Conservation (phyloP, 495 filamentous ascomycete genomes). For the Tetracladium setigerum region DNA sequence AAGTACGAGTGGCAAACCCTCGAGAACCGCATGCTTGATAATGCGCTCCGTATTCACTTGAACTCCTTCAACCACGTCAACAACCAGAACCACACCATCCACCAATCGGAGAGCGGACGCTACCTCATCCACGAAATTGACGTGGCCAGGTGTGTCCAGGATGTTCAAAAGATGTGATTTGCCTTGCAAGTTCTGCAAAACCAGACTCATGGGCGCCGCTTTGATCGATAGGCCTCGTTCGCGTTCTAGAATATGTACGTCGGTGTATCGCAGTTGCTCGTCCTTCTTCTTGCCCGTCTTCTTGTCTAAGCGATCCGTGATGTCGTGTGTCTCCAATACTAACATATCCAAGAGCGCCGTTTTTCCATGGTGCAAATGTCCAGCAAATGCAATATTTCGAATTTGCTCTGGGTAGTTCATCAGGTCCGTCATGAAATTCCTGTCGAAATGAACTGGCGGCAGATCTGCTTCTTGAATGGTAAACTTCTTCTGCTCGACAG, state of each 20-base stretch:
- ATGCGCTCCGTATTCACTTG: slow-evolving; percentile 95
- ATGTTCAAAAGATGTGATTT: slow-evolving; percentile 98
- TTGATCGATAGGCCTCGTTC: slow-evolving; percentile 92
- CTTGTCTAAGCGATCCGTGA: slow-evolving; percentile 68
- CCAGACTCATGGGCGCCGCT: slow-evolving; percentile 86
- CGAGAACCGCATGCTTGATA: slow-evolving; percentile 88
- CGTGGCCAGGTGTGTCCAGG: slow-evolving; percentile 92
- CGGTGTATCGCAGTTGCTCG: slow-evolving; percentile 91
- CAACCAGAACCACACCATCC: slow-evolving; percentile 87
- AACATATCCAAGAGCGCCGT: slow-evolving; percentile 98
- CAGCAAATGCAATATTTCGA: slow-evolving; percentile 84
- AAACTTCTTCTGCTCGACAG: slow-evolving; percentile 92
- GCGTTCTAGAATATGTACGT: slow-evolving; percentile 80
- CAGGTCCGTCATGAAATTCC: slow-evolving; percentile 86
- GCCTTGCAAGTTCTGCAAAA: slow-evolving; percentile 76
- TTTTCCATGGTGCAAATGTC: slow-evolving; percentile 95
- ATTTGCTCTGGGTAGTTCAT: slow-evolving; percentile 94
- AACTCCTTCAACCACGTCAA: slow-evolving; percentile 97
- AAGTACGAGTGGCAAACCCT: slow-evolving; percentile 81
- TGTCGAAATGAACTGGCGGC: slow-evolving; percentile 76
- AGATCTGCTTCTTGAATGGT: slow-evolving; percentile 85
- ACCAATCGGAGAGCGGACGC: slow-evolving; percentile 79
- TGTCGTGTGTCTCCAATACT: slow-evolving; percentile 87
- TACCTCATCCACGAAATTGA: slow-evolving; percentile 97
- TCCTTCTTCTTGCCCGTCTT: slow-evolving; percentile 73